Evolutionary conservation across 768 basidiomycete genomes (phyloP).

Genomic region (Exidia glandulosa): DNA sequence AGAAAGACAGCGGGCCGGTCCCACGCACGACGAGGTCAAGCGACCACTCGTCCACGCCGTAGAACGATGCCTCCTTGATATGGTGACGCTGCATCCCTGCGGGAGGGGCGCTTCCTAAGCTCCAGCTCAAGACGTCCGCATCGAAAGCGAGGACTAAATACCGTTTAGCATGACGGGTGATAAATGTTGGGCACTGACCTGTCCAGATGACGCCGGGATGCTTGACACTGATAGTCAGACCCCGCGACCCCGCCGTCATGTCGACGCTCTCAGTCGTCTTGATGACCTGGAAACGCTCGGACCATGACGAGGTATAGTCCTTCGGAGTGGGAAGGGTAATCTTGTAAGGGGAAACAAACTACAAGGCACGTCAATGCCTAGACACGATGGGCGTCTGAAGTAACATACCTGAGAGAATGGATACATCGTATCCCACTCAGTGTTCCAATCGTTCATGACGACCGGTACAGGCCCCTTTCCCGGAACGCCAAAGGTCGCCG

Average conservation of each 20-base stretch:
- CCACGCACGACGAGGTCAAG: conserved; percentile 57
- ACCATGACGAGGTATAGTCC: conserved; percentile 42
- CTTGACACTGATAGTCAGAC: conserved; percentile 52
- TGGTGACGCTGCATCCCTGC: conserved; percentile 69
- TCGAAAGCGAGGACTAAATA: conserved; percentile 74
- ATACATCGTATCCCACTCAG: conserved; percentile 82
- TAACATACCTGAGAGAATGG: conserved; percentile 60
- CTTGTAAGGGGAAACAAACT: conserved; percentile 82
- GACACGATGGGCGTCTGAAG: not conserved
- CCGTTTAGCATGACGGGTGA: not conserved
- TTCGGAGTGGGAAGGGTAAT: conserved; percentile 46
- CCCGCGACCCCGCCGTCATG: conserved; percentile 48
- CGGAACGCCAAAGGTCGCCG: conserved; percentile 40
- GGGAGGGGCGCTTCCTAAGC: conserved; percentile 68
- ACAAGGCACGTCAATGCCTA: conserved; percentile 7
- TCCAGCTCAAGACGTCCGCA: conserved; percentile 81
- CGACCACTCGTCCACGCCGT: conserved; percentile 60
- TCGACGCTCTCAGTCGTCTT: conserved; percentile 49
- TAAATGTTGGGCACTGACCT: conserved; percentile 28
- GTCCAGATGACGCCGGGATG: conserved; percentile 87
- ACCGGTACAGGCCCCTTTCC: conserved; percentile 33
- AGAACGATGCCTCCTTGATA: conserved; percentile 86
- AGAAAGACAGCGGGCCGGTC: conserved; percentile 35
- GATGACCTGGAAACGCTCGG: conserved; percentile 38
- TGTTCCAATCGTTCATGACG: conserved; percentile 63